phyloP scores from a whole-genome alignment of 2,329 filamentous ascomycete species.

The Arthrobotrys musiformis region DNA sequence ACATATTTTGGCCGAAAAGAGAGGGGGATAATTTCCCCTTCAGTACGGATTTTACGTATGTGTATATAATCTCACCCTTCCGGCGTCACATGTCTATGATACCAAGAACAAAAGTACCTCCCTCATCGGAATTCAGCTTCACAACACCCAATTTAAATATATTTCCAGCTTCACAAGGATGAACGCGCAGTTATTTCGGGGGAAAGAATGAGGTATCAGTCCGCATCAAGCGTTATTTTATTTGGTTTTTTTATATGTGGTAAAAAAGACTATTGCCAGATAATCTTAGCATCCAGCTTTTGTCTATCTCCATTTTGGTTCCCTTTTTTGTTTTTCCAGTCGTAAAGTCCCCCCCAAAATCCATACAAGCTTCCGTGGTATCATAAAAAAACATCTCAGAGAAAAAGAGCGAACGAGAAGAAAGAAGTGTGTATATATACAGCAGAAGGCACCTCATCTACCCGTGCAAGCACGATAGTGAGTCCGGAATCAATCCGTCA shows the following conservation, averaged over 20 bases:
- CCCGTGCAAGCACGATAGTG: slow-evolving; percentile 10
- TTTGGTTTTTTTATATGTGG: neutral
- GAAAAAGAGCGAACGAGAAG: neutral
- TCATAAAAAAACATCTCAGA: slow-evolving; percentile 10
- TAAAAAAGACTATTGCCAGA: neutral
- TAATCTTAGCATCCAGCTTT: slow-evolving; percentile 4
- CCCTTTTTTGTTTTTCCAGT: neutral
- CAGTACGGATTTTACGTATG: neutral
- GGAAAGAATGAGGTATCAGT: neutral
- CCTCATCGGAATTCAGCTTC: neutral
- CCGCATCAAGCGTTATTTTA: slow-evolving; percentile 8
- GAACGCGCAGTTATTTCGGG: neutral
- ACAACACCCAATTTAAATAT: neutral
- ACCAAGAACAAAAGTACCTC: too few relatives aligned
- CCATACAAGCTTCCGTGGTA: slow-evolving; percentile 23
- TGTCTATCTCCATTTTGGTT: slow-evolving; percentile 4
- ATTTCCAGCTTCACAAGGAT: neutral
- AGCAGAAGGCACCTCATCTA: slow-evolving; percentile 11
- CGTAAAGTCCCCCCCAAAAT: neutral
- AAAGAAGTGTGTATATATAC: slow-evolving; percentile 25
- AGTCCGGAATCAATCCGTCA: slow-evolving; percentile 15
- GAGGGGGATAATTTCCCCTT: neutral
- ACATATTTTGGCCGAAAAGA: slow-evolving; percentile 20
- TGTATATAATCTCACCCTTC: neutral
- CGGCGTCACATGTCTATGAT: neutral